Evolutionary conservation across 345 rosid species (phyloP).

Genomic region (Eucalyptus pauciflora): DNA sequence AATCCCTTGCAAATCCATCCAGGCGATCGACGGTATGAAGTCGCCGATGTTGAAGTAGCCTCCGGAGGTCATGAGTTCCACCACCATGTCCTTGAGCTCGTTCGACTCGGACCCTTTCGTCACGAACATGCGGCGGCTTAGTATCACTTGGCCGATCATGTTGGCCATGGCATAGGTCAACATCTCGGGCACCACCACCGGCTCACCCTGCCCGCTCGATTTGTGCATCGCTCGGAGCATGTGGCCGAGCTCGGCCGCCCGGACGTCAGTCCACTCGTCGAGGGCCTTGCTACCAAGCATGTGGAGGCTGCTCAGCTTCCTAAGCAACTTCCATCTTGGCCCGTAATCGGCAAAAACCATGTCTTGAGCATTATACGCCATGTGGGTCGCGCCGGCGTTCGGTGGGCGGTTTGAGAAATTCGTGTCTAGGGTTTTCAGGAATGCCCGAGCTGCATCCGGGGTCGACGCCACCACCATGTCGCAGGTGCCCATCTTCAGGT

Average conservation of each 20-base stretch:
- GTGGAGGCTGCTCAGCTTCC: conserved; percentile 49
- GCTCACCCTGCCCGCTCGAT: conserved; percentile 3
- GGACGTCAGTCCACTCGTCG: conserved; percentile 24
- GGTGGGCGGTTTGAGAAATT: conserved; percentile 53
- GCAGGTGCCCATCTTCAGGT: conserved; percentile 39
- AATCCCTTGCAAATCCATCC: conserved; percentile 64
- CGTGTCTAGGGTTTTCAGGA: conserved; percentile 37
- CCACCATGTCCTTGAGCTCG: conserved; percentile 53
- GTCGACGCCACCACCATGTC: conserved; percentile 50
- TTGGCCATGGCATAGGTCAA: conserved; percentile 36
- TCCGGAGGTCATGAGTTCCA: conserved; percentile 43
- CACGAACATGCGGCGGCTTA: conserved; percentile 30
- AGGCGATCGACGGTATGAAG: conserved; percentile 40
- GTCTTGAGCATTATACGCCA: conserved; percentile 48
- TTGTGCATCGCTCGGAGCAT: conserved; percentile 36
- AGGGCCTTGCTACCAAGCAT: conserved; percentile 57
- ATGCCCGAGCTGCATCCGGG: conserved; percentile 39
- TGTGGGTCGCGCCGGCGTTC: conserved; percentile 37
- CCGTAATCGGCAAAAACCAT: conserved; percentile 56
- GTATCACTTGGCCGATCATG: conserved; percentile 44
- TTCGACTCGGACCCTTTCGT: conserved; percentile 30
- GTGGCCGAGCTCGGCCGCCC: conserved; percentile 22
- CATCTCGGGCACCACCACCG: conserved; percentile 36
- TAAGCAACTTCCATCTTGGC: conserved; percentile 36
- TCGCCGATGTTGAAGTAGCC: conserved; percentile 48